These are phyloP conservation scores for Phyllostachys edulis DNA, from an alignment of 176 grass and related monocot genomes.

Conservation along the genomic window DNA sequence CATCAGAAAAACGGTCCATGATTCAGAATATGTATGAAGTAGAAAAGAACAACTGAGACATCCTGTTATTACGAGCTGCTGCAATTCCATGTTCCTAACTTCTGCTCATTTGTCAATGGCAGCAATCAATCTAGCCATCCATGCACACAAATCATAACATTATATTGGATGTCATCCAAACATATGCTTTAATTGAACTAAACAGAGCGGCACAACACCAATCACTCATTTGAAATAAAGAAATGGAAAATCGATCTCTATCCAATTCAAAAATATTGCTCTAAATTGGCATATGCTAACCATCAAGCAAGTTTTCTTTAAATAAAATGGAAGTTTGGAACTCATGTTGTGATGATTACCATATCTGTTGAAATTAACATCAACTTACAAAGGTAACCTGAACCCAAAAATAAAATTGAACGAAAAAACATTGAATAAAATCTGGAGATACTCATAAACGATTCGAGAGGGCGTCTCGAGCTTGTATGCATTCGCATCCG, in stretches of 20 bases:
- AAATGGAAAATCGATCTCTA: background rate
- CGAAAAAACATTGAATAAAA: constrained; percentile 24
- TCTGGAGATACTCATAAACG: constrained; percentile 41
- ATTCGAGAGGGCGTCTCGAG: constrained; percentile 42
- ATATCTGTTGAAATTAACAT: constrained; percentile 6
- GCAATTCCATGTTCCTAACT: background rate
- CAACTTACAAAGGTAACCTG: constrained; percentile 2
- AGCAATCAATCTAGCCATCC: background rate
- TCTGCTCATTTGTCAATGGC: background rate
- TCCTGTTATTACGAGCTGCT: background rate
- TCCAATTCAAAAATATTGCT: background rate
- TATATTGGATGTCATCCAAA: background rate
- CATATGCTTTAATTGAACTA: background rate
- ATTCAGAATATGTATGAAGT: background rate
- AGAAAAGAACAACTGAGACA: background rate
- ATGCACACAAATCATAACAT: background rate
- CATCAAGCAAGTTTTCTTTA: background rate
- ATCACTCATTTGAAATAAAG: background rate
- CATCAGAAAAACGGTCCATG: background rate
- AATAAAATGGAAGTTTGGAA: background rate
- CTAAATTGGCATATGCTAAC: background rate
- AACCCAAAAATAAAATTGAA: background rate
- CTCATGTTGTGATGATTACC: constrained; percentile 1
- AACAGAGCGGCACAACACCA: background rate
- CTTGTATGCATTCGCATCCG: constrained; percentile 2